A percentile compares a stretch with the other conserved stretches of the same genome.
Evolutionary conservation across 2,329 filamentous ascomycete species (phyloP).

Genomic region (Hypocrella siamensis): DNA sequence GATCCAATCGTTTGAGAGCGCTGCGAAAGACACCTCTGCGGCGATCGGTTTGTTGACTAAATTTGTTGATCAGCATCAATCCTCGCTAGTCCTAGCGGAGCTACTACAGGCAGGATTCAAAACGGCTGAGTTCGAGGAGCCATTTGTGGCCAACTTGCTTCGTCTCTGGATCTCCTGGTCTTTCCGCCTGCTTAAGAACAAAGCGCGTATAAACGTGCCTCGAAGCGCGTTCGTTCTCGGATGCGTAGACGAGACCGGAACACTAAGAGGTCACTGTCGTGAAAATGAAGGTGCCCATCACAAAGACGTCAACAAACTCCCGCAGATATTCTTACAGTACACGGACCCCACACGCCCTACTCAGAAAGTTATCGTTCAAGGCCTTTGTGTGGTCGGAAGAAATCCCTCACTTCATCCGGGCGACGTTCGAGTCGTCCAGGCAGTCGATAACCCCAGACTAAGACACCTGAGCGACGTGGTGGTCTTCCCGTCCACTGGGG

Average conservation of each 20-base stretch:
- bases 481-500: conserved; percentile 71
- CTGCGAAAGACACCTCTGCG: conserved; percentile 47
- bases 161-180: conserved; percentile 81
- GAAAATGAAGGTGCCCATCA: conserved; percentile 21
- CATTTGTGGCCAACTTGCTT: conserved; percentile 67
- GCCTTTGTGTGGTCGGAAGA: conserved; percentile 69
- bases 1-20: conserved; percentile 49
- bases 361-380: conserved; percentile 51
- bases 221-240: conserved; percentile 79
- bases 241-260: conserved; percentile 71
- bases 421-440: conserved; percentile 75
- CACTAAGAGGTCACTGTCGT: conserved; percentile 55
- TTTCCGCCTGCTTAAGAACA: conserved; percentile 81
- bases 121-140: conserved; percentile 42
- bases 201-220: conserved; percentile 69
- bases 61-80: conserved; percentile 75
- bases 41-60: conserved; percentile 55
- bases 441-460: conserved; percentile 59
- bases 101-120: conserved; percentile 76
- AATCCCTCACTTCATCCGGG: conserved; percentile 92
- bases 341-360: conserved; percentile 37
- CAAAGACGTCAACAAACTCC: conserved; percentile 39
- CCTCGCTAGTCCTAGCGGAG: conserved; percentile 55
- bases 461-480: conserved; percentile 71
- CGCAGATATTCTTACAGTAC: conserved; percentile 83